Conservation (phyloP, 2,329 filamentous ascomycete genomes). For the Hirsutella minnesotensis region DNA sequence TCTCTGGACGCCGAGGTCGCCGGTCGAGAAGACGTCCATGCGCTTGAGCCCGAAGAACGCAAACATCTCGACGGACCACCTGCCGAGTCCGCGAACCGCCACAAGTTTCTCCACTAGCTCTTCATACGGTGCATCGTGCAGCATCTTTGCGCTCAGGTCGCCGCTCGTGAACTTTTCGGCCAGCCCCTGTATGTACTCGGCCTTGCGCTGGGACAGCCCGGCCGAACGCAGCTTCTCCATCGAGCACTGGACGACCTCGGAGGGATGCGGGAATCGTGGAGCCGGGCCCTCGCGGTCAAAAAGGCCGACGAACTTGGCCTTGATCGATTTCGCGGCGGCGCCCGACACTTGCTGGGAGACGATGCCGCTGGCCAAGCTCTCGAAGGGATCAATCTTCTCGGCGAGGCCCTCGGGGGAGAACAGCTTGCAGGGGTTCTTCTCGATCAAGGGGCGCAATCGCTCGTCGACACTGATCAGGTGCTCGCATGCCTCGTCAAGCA, state of each 20-base stretch:
- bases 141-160: conserved; percentile 63
- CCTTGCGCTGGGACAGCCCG: conserved; percentile 86
- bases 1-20: conserved; percentile 86
- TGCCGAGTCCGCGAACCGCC: conserved; percentile 75
- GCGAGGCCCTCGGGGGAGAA: conserved; percentile 76
- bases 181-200: conserved; percentile 83
- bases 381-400: conserved; percentile 81
- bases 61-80: conserved; percentile 97
- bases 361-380: conserved; percentile 71
- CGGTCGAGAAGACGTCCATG: conserved; percentile 85
- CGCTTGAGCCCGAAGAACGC: conserved; percentile 89
- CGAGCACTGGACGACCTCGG: conserved; percentile 52
- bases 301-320: conserved; percentile 67
- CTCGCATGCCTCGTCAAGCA: conserved; percentile 64
- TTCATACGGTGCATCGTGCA: conserved; percentile 72
- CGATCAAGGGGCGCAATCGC: conserved; percentile 59
- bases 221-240: conserved; percentile 66
- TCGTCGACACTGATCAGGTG: conserved; percentile 65
- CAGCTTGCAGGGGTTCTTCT: conserved; percentile 61
- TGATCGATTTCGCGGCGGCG: conserved; percentile 81
- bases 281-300: conserved; percentile 38
- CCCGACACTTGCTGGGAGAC: conserved; percentile 96
- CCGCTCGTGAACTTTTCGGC: conserved; percentile 68
- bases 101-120: conserved; percentile 73
- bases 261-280: conserved; percentile 59